Evolutionary conservation across 2,329 filamentous ascomycete species (phyloP).

Genomic region (Fusarium mundagurra): DNA sequence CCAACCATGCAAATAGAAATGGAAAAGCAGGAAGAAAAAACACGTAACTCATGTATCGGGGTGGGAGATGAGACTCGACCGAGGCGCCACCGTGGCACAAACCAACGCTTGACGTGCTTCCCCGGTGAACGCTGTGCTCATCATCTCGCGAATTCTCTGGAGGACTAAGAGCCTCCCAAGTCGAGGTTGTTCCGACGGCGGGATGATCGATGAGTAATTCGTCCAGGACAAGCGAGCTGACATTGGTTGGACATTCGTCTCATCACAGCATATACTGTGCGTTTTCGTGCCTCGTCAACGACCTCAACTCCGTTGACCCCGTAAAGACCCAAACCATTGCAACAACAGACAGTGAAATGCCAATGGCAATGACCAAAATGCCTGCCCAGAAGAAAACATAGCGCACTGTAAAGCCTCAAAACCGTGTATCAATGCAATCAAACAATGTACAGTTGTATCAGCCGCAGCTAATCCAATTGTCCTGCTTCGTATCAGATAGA

Average conservation of each 20-base stretch:
- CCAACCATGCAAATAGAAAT: conserved; percentile 15
- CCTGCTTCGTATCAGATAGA: neutral
- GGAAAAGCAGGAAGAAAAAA: neutral
- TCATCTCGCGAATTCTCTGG: neutral
- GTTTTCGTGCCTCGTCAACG: conserved; percentile 10
- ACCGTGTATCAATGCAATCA: conserved; percentile 1
- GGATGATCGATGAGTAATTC: conserved; percentile 17
- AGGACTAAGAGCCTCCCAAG: neutral
- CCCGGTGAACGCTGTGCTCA: conserved; percentile 30
- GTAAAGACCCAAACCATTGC: neutral
- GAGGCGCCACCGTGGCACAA: conserved; percentile 25
- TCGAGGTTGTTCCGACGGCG: conserved; percentile 9
- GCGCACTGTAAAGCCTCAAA: conserved; percentile 5
- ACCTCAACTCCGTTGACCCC: neutral
- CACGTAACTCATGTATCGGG: conserved; percentile 1
- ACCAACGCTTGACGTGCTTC: conserved; percentile 34
- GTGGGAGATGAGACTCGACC: conserved; percentile 10
- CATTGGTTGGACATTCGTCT: neutral
- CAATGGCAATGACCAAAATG: neutral
- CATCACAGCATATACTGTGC: neutral
- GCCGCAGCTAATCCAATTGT: neutral
- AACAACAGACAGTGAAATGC: neutral
- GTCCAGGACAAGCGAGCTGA: conserved; percentile 11
- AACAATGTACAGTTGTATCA: neutral
- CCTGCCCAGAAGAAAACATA: neutral